These are phyloP conservation scores for Elsinoe necatrix DNA, from an alignment of 2,329 filamentous ascomycete species.

Conservation along the genomic window DNA sequence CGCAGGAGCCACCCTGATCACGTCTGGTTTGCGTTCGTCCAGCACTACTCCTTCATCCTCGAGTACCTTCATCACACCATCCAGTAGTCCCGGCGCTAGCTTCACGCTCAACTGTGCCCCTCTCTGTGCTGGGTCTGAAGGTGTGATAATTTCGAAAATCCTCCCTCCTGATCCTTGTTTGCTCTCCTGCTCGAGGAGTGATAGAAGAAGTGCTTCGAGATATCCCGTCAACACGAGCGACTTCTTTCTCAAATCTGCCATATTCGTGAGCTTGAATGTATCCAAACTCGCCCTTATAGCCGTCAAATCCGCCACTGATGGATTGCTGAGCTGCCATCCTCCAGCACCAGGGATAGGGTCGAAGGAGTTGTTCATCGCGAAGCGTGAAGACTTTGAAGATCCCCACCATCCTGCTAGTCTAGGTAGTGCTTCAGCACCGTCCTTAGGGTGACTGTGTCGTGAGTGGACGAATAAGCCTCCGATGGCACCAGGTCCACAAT, in stretches of 20 bases:
- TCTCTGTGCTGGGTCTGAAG: conserved; percentile 56
- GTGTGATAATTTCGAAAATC: conserved; percentile 55
- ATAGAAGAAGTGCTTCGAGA: conserved; percentile 51
- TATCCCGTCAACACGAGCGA: conserved; percentile 68
- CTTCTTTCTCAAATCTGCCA: conserved; percentile 60
- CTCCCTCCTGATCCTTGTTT: conserved; percentile 21
- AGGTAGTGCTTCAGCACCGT: conserved; percentile 36
- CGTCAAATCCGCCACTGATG: conserved; percentile 67
- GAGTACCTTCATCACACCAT: conserved; percentile 55
- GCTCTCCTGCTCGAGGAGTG: conserved; percentile 21
- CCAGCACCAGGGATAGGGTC: conserved; percentile 67
- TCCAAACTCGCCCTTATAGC: conserved; percentile 64
- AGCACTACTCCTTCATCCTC: conserved; percentile 64
- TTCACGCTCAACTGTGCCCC: conserved; percentile 73
- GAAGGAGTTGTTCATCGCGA: conserved; percentile 77
- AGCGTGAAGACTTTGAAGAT: conserved; percentile 64
- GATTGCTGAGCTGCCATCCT: conserved; percentile 81
- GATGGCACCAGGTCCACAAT: conserved; percentile 73
- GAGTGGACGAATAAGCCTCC: conserved; percentile 75
- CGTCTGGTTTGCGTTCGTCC: conserved; percentile 77
- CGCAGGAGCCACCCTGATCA: conserved; percentile 74
- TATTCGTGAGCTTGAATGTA: conserved; percentile 64
- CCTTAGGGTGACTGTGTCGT: conserved; percentile 45
- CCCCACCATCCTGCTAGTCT: conserved; percentile 83
- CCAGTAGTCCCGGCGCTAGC: conserved; percentile 59